phyloP scores from a whole-genome alignment of 2,329 filamentous ascomycete genomes.

The Pseudocercospora fuligena region DNA sequence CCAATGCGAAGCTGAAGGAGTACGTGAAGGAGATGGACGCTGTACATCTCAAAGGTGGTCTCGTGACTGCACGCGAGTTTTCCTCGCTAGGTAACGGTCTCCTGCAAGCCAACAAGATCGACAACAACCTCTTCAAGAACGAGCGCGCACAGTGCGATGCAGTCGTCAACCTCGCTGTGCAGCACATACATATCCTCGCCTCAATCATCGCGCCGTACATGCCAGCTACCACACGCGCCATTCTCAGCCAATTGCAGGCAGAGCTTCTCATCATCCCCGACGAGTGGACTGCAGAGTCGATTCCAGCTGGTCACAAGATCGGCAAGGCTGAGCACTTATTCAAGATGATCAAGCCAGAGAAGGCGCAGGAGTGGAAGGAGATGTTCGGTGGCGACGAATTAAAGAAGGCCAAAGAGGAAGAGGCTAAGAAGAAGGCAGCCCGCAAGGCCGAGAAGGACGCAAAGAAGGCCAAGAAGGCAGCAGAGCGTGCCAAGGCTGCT shows the following conservation, averaged over 20 bases:
- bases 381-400: slow-evolving; percentile 71
- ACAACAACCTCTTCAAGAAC: slow-evolving; percentile 64
- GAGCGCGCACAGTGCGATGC: slow-evolving; percentile 64
- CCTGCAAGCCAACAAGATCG: slow-evolving; percentile 64
- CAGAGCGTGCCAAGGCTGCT: slow-evolving; percentile 62
- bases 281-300: slow-evolving; percentile 63
- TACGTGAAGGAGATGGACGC: slow-evolving; percentile 72
- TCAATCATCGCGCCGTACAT: slow-evolving; percentile 83
- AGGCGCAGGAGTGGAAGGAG: slow-evolving; percentile 81
- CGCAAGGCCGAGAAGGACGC: slow-evolving; percentile 72
- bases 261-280: slow-evolving; percentile 51
- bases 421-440: slow-evolving; percentile 57
- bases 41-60: slow-evolving; percentile 71
- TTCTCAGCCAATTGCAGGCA: slow-evolving; percentile 72
- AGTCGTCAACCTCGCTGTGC: slow-evolving; percentile 77
- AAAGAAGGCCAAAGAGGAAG: slow-evolving; percentile 73
- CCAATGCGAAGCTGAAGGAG: slow-evolving; percentile 68
- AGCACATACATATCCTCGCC: slow-evolving; percentile 81
- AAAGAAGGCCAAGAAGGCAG: slow-evolving; percentile 64
- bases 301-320: slow-evolving; percentile 78
- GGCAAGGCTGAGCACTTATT: slow-evolving; percentile 82
- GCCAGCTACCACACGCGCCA: slow-evolving; percentile 75
- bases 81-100: slow-evolving; percentile 66
- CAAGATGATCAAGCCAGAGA: slow-evolving; percentile 78
- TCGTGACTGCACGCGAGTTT: slow-evolving; percentile 69